Evolutionary conservation across 2,329 filamentous ascomycete species (phyloP), one percentile per base, ranked within the genome.

Genomic region (Monosporascus sp.): DNA sequence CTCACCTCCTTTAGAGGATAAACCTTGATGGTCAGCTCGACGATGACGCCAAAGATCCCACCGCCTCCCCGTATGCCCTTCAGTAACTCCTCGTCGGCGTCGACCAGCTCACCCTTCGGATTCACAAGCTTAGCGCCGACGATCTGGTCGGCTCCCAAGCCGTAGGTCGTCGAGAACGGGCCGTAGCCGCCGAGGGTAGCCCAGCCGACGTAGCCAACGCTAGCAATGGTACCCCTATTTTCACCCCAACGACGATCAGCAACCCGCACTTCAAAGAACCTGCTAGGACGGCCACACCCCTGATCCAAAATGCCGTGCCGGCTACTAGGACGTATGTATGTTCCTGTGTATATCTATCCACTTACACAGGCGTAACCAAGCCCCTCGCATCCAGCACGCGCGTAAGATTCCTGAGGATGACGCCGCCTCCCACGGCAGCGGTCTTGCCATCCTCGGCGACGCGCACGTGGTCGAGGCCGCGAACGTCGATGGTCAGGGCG

Each of bases 11-110:
- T 62, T 3, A 67, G 49, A 3, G 65, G 63, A 52, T 75, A 74
- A 3, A 73, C 59, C 53, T 69, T 74, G 53, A 75, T 64, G 3
- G 63, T 68, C 6, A 75, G 38, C 53, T 75, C 70, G 7, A 71
- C 65, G 43, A 76, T 69, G 11, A 73, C 60, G 3, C 71, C 73
- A 24, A 75, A 68, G 11, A 63, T 63, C 4, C 72, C 69, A 25
- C 72, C 72, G 5, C 64, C 72, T 2, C 73, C 73, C 1, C 72
- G 63, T 18, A 75, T 69, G 1, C 66, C 71, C 43, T 63, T 65
- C 18, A 75, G 55, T 37, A 75, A 52, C 9, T 62, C 61, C 15
- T 69, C 65, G 41, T 70, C 66, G 1, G 72, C 73, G 6, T 70
- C 65, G 6, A 71, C 58, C 1, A 74, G 56, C 7, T 66, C 53